Percentiles rank a stretch among this genome's conserved stretches.
phyloP scores from a whole-genome alignment of 768 basidiomycete genomes.

The Mycena sanguinolenta region DNA sequence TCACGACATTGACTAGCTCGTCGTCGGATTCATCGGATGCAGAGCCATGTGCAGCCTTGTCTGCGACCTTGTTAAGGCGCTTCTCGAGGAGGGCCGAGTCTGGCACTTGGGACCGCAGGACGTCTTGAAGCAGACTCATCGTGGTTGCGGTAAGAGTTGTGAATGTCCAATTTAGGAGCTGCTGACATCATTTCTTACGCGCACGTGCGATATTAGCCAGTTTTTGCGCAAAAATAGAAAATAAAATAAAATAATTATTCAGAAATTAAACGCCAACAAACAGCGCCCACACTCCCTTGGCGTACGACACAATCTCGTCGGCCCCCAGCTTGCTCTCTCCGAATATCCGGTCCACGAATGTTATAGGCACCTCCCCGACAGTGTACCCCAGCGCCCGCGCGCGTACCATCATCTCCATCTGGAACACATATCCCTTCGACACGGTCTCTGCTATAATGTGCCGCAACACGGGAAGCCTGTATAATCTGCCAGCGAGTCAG shows the following conservation, averaged over 20 bases:
- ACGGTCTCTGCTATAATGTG: constrained; percentile 88
- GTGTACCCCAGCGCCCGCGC: constrained; percentile 87
- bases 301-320: constrained; percentile 89
- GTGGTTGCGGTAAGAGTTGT: constrained; percentile 32
- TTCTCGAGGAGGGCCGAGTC: constrained; percentile 51
- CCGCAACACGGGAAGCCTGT: constrained; percentile 79
- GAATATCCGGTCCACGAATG: constrained; percentile 94
- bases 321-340: constrained; percentile 94
- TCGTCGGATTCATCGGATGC: constrained; percentile 69
- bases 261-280: constrained; percentile 82
- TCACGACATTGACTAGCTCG: constrained; percentile 79
- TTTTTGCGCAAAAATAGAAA: no score
- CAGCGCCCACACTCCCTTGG: constrained; percentile 85
- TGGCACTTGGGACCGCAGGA: constrained; percentile 68
- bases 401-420: constrained; percentile 98
- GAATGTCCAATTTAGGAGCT: constrained; percentile 1
- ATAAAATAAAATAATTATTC: background rate
- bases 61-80: constrained; percentile 48
- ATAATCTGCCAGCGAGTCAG: constrained; percentile 63
- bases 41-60: constrained; percentile 43
- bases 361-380: constrained; percentile 93
- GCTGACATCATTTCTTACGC: constrained; percentile 1
- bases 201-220: background rate
- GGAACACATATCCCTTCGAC: constrained; percentile 95
- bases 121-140: constrained; percentile 80